A percentile compares a stretch with the other conserved stretches of the same genome.
Evolutionary conservation across 805 yeast species (phyloP).

Genomic region (Ogataea sp.): DNA sequence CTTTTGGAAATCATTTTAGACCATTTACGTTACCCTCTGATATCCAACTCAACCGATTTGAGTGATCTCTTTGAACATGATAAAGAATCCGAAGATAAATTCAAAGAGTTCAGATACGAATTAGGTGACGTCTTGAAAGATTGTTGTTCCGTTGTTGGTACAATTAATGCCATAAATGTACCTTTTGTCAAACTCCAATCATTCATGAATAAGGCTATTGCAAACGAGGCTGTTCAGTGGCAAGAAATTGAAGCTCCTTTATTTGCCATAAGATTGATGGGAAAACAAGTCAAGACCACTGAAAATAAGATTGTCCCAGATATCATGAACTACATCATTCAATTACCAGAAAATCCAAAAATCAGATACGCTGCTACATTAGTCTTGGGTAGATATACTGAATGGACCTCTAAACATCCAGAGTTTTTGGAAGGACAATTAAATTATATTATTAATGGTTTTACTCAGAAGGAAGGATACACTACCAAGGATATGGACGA

Average conservation of each 20-base stretch:
- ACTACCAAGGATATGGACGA: slow-evolving; percentile 26
- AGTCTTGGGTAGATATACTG: slow-evolving; percentile 92
- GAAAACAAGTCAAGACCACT: slow-evolving; percentile 67
- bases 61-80: slow-evolving; percentile 53
- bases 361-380: slow-evolving; percentile 88
- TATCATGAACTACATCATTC: slow-evolving; percentile 59
- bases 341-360: slow-evolving; percentile 77
- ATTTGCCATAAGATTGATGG: slow-evolving; percentile 89
- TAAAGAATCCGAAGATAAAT: slow-evolving; percentile 82
- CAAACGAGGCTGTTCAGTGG: slow-evolving; percentile 45
- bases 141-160: slow-evolving; percentile 86
- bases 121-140: slow-evolving; percentile 98
- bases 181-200: slow-evolving; percentile 57
- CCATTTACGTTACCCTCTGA: slow-evolving; percentile 69
- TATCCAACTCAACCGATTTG: slow-evolving; percentile 25
- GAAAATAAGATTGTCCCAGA: slow-evolving; percentile 66
- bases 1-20: slow-evolving; percentile 53
- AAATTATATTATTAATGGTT: slow-evolving; percentile 75
- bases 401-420: slow-evolving; percentile 88
- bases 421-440: slow-evolving; percentile 75
- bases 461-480: slow-evolving; percentile 24
- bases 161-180: slow-evolving; percentile 56
- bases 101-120: slow-evolving; percentile 88
- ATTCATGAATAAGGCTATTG: slow-evolving; percentile 23
- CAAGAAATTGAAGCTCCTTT: slow-evolving; percentile 86